Base-by-base conservation (phyloP, 805 yeast genomes). In the Spathaspora passalidarum region DNA sequence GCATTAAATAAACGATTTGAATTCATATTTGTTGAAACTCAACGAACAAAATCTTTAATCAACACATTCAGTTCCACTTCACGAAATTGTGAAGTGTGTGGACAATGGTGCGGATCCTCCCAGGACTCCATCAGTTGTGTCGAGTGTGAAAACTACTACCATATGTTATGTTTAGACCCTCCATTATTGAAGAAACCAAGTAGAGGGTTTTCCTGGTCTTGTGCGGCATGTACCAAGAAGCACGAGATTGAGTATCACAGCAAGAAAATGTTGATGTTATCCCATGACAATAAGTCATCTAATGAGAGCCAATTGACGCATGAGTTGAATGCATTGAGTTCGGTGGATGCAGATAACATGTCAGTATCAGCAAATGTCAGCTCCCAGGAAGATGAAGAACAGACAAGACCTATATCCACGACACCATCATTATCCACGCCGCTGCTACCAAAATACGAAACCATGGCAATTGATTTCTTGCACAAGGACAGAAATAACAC, bases 201-300 rank as follows among this genome's bases (percentile, higher is more conserved):
- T 38, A 69, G 95, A 47, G 96, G 96, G 1, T 86, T 88, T 59
- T 87, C 89, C 7, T 91, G 97, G 97, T 78, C 88, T 20, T 90
- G 97, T 69, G 91, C 88, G 22, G 61, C 69, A 4, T 90, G 97
- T 66, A 74, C 84, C n/a, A 78, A 80, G 53, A 75, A 69, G 25
- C 76, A 78, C 43, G 85, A 82, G 40, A 50, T 66, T 25, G 73
- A 69, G 46, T 62, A 69, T 46, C 69, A 65, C 45, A 61, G 62
- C 52, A 73, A 61, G 53, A 64, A 63, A 32, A 62, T 62, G 44
- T 47, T 72, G 45, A 72, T 72, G 76, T 60, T 72, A 38, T 64
- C 72, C 11, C 66, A 65, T 44, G 76, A 72, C 51, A 71, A 71
- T 50, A 66, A 70, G 49, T 61, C 68, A 40, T 62, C 73, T 8